A percentile compares a stretch with the other conserved stretches of the same genome.
These are phyloP conservation scores for Cymbopogon flexuosus DNA, from an alignment of 202 grass and related monocot species.

Conservation along the genomic window DNA sequence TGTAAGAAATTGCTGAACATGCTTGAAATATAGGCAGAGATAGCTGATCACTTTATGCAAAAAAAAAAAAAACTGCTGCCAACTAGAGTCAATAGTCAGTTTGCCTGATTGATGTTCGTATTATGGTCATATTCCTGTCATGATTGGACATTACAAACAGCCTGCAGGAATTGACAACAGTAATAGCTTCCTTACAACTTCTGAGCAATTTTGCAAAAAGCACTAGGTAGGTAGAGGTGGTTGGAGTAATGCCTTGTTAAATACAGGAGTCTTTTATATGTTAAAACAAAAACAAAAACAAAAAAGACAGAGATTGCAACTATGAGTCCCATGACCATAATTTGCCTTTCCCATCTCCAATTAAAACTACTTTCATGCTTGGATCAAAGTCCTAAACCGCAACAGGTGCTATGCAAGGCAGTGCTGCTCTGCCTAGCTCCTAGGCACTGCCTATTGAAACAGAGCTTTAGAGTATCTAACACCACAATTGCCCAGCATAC, in stretches of 20 bases:
- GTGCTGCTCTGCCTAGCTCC: no score
- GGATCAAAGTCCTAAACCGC: neutral
- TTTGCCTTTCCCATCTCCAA: neutral
- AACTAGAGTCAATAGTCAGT: neutral
- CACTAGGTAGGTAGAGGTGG: neutral
- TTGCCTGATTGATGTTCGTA: neutral
- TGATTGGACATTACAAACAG: neutral
- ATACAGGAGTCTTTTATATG: neutral
- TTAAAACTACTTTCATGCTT: neutral
- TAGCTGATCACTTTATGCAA: neutral
- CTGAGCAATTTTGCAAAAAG: neutral
- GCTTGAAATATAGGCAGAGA: no score
- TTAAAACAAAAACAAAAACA: neutral
- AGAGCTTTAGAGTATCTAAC: neutral
- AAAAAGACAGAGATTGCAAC: neutral
- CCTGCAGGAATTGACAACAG: neutral
- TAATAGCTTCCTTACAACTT: neutral
- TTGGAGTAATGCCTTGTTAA: neutral
- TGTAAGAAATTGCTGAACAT: neutral
- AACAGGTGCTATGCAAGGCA: neutral
- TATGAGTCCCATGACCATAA: neutral
- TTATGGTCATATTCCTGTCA: neutral
- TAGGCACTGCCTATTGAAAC: no score
- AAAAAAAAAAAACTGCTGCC: neutral
- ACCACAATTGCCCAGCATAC: neutral